A percentile compares a stretch with the other conserved stretches of the same genome.
Conservation (phyloP, 495 filamentous ascomycete species). For the Rostrohypoxylon terebratum region DNA sequence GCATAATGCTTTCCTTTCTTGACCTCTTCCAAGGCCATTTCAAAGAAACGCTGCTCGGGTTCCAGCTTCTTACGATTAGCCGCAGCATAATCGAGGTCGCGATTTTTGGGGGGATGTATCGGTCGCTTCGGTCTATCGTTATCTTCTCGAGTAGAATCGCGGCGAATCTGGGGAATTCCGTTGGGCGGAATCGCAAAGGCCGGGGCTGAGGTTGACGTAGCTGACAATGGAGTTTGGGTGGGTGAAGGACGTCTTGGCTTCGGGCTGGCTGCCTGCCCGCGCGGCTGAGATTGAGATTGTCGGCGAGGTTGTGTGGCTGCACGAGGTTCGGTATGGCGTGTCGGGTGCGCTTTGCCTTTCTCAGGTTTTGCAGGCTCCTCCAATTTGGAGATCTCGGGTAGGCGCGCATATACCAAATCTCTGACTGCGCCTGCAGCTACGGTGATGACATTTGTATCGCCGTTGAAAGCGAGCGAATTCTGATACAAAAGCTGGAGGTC, state of each 20-base stretch:
- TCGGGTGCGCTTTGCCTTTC: slow-evolving; percentile 66
- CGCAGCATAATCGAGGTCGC: slow-evolving; percentile 85
- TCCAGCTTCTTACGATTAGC: slow-evolving; percentile 91
- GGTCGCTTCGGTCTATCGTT: slow-evolving; percentile 88
- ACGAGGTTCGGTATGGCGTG: slow-evolving; percentile 59
- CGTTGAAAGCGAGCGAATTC: slow-evolving; percentile 87
- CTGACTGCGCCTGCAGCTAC: slow-evolving; percentile 69
- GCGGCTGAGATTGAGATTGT: slow-evolving; percentile 47
- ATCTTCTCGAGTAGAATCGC: slow-evolving; percentile 81
- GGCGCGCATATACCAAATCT: slow-evolving; percentile 69
- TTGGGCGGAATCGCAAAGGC: slow-evolving; percentile 87
- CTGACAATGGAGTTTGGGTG: slow-evolving; percentile 41
- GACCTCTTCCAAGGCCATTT: slow-evolving; percentile 81
- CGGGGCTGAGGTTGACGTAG: slow-evolving; percentile 57
- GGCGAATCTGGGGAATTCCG: slow-evolving; percentile 90
- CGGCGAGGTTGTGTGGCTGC: slow-evolving; percentile 62
- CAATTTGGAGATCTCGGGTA: slow-evolving; percentile 60
- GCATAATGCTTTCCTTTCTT: slow-evolving; percentile 75
- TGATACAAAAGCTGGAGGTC: slow-evolving; percentile 81
- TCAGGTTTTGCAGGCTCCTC: slow-evolving; percentile 65
- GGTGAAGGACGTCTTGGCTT: slow-evolving; percentile 46
- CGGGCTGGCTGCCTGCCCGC: slow-evolving; percentile 56
- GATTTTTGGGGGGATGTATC: slow-evolving; percentile 88
- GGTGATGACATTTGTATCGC: slow-evolving; percentile 76
- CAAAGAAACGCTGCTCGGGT: slow-evolving; percentile 89